phyloP scores from a whole-genome alignment of 2,329 filamentous ascomycete genomes.

The Pseudovirgaria hyperparasitica region DNA sequence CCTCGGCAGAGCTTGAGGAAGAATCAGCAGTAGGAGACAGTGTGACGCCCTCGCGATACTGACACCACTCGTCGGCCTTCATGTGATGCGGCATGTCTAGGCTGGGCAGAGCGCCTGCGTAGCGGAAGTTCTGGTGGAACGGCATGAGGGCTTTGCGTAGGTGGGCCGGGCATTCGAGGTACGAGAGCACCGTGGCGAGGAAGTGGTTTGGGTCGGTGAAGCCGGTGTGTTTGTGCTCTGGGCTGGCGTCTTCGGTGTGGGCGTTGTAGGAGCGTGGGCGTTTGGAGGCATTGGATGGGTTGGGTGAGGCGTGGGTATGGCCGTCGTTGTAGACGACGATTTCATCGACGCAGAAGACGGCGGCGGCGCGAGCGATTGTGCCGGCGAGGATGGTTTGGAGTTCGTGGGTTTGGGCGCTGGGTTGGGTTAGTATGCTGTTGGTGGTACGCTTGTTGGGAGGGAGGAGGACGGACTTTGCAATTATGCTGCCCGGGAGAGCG shows the following conservation, averaged over 20 bases:
- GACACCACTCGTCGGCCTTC: constrained; percentile 61
- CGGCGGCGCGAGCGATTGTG: constrained; percentile 66
- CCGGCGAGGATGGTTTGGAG: constrained; percentile 62
- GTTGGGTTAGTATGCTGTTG: constrained; percentile 5
- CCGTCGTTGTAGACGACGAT: constrained; percentile 70
- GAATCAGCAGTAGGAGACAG: constrained; percentile 16
- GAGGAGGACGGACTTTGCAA: constrained; percentile 48
- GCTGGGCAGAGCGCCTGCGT: constrained; percentile 60
- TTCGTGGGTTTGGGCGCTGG: constrained; percentile 58
- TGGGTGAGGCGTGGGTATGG: constrained; percentile 18
- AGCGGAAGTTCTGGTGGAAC: constrained; percentile 63
- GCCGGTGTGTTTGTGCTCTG: constrained; percentile 19
- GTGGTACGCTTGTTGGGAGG: constrained; percentile 3
- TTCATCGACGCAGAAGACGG: constrained; percentile 77
- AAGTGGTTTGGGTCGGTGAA: constrained; percentile 61
- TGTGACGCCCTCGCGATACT: constrained; percentile 67
- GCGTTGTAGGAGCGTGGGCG: constrained; percentile 5
- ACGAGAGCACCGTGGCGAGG: constrained; percentile 64
- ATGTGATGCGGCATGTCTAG: constrained; percentile 81
- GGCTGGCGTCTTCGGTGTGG: constrained; percentile 6
- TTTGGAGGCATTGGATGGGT: constrained; percentile 11
- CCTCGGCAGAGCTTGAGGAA: neutral
- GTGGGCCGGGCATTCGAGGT: constrained; percentile 74
- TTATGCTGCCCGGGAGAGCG: constrained; percentile 65
- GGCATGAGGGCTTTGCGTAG: constrained; percentile 65